Evolutionary conservation across 73 alveolate species (phyloP), one percentile per base, ranked within the genome.

Genomic region (Tetrahymena thermophila): DNA sequence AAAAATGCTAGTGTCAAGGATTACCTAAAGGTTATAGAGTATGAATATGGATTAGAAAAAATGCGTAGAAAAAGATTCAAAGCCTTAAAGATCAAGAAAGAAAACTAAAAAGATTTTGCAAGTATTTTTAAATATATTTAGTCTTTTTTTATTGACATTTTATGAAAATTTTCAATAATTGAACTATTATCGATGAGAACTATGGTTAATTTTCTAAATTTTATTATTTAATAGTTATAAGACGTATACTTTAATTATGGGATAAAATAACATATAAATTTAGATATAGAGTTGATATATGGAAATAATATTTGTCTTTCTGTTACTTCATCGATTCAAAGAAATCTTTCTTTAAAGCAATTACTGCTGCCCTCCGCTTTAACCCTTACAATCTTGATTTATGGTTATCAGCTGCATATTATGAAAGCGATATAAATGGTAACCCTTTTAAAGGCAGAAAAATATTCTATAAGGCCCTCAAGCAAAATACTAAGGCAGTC

Each of bases 11-110:
- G 94, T 50, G 89, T 95, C 15, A 93, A 71, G n/a, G 94, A 95
- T 89, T 95, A 95, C 35, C 71, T 95, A 56, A 43, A 95, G 43
- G 94, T 95, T 55, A 85, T 95, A 2, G 97, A 95, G 38, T 95
- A 95, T 93, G 97, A 95, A 93, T 95, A 95, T 35, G 95, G 95
- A 28, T 89, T 95, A 35, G 97, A 95, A 85, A 95, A 94, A 95
- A 40, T 35, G 43, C 93, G 97, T 85, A 85, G 97, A 95, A 35
- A 43, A 44, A 25, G 97, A 93, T 44, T 42, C 56, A 42, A 95
- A 93, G 97, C 93, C 50, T 83, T 93, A 44, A 42, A 89, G 93
- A 89, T 95, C 25, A 95, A 95, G 50, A 95, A 95, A 57, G 58
- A 85, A 31, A 44, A 84, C 84, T 35, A 93, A 16, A 85, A 94